Evolutionary conservation across 768 basidiomycete species (phyloP), one percentile per base, ranked within the genome.

Genomic region (Suillus clintonianus): DNA sequence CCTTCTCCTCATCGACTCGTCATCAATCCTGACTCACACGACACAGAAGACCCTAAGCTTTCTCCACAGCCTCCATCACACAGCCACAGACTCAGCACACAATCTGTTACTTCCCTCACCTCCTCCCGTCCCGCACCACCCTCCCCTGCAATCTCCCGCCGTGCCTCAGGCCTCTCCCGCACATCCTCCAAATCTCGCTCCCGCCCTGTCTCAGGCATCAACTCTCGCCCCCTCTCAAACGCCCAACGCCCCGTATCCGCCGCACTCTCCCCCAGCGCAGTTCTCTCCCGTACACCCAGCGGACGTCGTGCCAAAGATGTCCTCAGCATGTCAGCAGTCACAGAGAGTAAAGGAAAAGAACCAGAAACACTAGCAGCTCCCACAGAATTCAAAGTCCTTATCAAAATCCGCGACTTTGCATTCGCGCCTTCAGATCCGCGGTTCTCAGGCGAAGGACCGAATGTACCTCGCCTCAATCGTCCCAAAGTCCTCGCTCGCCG

Each of bases 121-220:
- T 81, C 83, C 14, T 81, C 81, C 0, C 85, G 88, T 5, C 87
- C 86, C 39, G 88, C 88, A 0, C 88, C 88, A 0, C 84, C 84
- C 5, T 88, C 86, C 2, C 88, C 87, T 17, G 84, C 80, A 0
- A 62, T 79, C 5, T 86, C 85, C 0, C 81, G 85, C 41, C 64
- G 77, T 62, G 59, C 75, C 55, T 82, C 82, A 13, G 69, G 71
- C 11, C 53, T 72, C 8, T 74, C 74, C 5, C 73, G 74, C 14
- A 10, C 66, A 0, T 71, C 74, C 8, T 76, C 67, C 15, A 63
- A 42, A 24, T 62, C 65, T 6, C 62, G 63, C 13, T 68, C 74
- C 0, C 51, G 73, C 3, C 71, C 73, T 0, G 63, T 60, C 7
- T 76, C 72, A 5, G 65, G 64, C 3, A 64, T 69, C 59, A 72